Conservation (phyloP, 1,139 yeast species). For the Diutina sp. region DNA sequence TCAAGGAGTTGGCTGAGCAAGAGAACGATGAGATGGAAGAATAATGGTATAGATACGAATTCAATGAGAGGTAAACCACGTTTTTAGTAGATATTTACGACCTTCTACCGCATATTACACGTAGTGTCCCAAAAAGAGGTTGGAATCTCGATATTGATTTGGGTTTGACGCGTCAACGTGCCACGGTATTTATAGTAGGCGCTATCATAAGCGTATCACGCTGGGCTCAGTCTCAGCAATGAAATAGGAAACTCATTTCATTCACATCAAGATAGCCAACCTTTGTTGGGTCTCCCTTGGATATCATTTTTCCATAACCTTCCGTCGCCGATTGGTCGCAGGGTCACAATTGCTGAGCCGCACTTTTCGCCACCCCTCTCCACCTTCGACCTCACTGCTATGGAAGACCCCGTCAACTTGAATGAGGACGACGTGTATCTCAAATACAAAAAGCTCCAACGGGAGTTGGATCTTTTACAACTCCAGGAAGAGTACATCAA, state of each 20-base stretch:
- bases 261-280: no score
- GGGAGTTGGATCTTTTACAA: conserved; percentile 70
- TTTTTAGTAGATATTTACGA: background rate
- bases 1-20: conserved; percentile 43
- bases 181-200: no score
- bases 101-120: background rate
- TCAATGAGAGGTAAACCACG: background rate
- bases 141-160: no score
- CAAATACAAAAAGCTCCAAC: conserved; percentile 74
- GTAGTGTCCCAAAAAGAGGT: background rate
- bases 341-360: background rate
- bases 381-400: background rate
- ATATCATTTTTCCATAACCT: background rate
- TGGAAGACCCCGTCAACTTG: conserved; percentile 1
- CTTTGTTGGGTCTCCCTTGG: no score
- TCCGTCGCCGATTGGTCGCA: background rate
- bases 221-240: no score
- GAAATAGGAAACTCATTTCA: no score
- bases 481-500: conserved; percentile 94
- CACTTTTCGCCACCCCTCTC: background rate
- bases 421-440: conserved; percentile 51
- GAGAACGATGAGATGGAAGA: conserved; percentile 39
- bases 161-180: no score
- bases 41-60: background rate
- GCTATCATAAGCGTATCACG: no score